Conservation (phyloP, 1,139 yeast genomes). For the Suhomyces wounanorum region DNA sequence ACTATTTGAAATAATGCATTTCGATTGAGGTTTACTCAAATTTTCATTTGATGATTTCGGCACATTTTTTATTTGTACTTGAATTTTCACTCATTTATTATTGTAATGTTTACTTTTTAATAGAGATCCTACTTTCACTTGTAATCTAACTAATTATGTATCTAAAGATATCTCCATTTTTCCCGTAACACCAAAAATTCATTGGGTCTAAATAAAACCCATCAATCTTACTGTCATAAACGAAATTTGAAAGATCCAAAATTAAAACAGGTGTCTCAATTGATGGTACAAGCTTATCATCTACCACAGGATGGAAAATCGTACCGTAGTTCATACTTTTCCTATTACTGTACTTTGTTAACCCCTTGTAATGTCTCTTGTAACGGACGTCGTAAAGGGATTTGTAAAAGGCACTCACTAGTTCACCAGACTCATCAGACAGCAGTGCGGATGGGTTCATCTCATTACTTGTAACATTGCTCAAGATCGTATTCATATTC, state of each 20-base stretch:
- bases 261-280: conserved; percentile 40
- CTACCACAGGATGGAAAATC: conserved; percentile 41
- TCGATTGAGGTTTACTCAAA: background rate
- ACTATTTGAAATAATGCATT: background rate
- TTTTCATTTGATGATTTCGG: background rate
- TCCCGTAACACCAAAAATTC: conserved; percentile 53
- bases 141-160: conserved; percentile 7
- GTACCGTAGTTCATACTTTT: conserved; percentile 19
- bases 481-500: conserved; percentile 17
- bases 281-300: conserved; percentile 44
- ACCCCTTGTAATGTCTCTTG: conserved; percentile 29
- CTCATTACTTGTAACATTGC: conserved; percentile 1
- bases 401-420: conserved; percentile 36
- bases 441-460: conserved; percentile 1
- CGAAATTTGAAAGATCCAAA: conserved; percentile 35
- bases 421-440: conserved; percentile 16
- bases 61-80: background rate
- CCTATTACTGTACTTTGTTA: conserved; percentile 9
- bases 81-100: background rate
- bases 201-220: conserved; percentile 41
- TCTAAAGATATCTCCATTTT: conserved; percentile 53
- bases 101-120: conserved; percentile 1
- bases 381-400: conserved; percentile 39
- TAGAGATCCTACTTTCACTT: background rate
- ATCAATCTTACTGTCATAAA: conserved; percentile 42